Conservation (phyloP, 805 yeast species). For the Ogataea nakhonphanomensis region DNA sequence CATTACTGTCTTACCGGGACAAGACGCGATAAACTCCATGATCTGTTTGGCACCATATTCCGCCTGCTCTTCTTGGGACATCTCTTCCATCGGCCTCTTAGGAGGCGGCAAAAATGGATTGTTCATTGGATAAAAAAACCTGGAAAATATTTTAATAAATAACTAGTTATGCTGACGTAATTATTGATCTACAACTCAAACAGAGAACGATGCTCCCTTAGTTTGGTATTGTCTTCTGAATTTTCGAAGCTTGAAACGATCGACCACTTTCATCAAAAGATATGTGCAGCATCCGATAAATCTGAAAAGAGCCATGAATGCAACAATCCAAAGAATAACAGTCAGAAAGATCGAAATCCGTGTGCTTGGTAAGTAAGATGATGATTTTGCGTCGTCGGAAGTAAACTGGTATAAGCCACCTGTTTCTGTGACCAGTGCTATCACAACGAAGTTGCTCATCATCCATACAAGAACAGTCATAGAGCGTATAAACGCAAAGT, state of each 20-base stretch:
- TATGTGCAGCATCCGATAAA: constrained; percentile 71
- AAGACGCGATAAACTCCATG: constrained; percentile 82
- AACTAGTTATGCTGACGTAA: constrained; percentile 2
- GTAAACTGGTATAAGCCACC: constrained; percentile 66
- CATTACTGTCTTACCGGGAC: constrained; percentile 91
- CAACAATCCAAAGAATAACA: constrained; percentile 89
- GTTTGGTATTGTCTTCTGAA: constrained; percentile 17
- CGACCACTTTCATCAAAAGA: constrained; percentile 36
- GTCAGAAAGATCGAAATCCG: constrained; percentile 70
- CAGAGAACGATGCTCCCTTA: constrained; percentile 20
- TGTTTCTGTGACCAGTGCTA: constrained; percentile 78
- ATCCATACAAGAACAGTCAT: constrained; percentile 88
- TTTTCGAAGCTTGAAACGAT: constrained; percentile 16
- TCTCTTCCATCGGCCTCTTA: constrained; percentile 54
- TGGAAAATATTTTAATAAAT: not conserved
- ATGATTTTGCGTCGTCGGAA: constrained; percentile 29
- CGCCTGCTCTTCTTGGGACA: constrained; percentile 92
- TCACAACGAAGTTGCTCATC: constrained; percentile 74
- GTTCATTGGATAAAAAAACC: constrained; percentile 22
- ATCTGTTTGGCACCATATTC: constrained; percentile 83
- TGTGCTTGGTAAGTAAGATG: constrained; percentile 29
- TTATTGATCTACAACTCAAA: constrained; percentile 4
- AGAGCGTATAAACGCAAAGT: constrained; percentile 88
- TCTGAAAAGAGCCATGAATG: constrained; percentile 81
- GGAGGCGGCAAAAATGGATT: constrained; percentile 40